These are phyloP conservation scores for Pisolithus orientalis DNA, from an alignment of 768 basidiomycete genomes.

Conservation along the genomic window DNA sequence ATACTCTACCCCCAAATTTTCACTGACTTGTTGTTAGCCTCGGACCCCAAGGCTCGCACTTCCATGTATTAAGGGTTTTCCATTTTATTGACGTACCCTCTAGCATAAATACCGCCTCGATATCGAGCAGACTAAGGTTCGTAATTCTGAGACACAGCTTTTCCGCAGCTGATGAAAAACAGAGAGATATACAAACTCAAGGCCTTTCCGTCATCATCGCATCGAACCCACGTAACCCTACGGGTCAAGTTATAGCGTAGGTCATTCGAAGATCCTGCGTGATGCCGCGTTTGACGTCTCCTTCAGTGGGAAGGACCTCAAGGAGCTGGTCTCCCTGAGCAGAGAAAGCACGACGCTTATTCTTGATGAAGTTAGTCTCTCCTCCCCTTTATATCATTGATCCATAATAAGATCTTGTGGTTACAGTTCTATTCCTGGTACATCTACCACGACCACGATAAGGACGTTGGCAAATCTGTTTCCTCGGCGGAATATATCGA, in stretches of 20 bases:
- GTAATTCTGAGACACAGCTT: neutral
- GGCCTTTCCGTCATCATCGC: conserved; percentile 82
- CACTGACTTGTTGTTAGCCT: conserved; percentile 28
- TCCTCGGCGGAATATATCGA: conserved; percentile 82
- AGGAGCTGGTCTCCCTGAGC: conserved; percentile 67
- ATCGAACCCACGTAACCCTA: conserved; percentile 95
- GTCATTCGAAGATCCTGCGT: conserved; percentile 6
- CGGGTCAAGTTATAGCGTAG: conserved; percentile 79
- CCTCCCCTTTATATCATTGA: neutral
- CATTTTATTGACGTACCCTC: conserved; percentile 3
- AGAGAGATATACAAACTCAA: conserved; percentile 79
- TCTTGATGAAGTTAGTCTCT: conserved; percentile 61
- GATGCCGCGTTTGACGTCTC: conserved; percentile 5
- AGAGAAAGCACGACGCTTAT: conserved; percentile 79
- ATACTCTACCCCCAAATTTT: neutral
- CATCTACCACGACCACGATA: conserved; percentile 74
- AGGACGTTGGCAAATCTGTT: conserved; percentile 69
- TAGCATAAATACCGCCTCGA: conserved; percentile 70
- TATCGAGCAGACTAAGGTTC: conserved; percentile 70
- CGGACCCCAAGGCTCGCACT: conserved; percentile 36
- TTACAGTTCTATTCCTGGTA: conserved; percentile 93
- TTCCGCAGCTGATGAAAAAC: conserved; percentile 1
- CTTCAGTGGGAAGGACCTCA: conserved; percentile 68
- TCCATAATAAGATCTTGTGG: neutral
- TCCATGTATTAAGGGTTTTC: neutral